A percentile compares a stretch with the other conserved stretches of the same genome.
Conservation (phyloP, 2,329 filamentous ascomycete genomes). For the Fusarium pininemorale region DNA sequence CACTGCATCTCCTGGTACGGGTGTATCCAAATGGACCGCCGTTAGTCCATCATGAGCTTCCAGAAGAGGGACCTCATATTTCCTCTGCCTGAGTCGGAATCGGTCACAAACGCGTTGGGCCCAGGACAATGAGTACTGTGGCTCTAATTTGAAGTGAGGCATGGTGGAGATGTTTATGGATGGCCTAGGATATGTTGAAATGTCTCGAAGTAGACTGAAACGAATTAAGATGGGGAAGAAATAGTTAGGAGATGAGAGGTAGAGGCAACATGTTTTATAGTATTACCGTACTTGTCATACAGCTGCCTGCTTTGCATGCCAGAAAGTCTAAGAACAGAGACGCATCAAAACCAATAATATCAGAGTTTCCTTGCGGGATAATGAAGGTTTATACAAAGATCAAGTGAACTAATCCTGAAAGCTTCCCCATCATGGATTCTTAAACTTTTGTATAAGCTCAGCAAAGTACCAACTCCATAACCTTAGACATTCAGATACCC, state of each 20-base stretch:
- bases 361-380: background rate
- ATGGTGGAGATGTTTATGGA: background rate
- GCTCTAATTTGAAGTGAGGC: background rate
- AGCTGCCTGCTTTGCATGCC: background rate
- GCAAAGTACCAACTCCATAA: background rate
- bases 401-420: too few species aligned
- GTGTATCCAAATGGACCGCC: rapidly evolving
- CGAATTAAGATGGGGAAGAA: too few species aligned
- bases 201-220: rapidly evolving
- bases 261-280: too few species aligned
- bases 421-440: background rate
- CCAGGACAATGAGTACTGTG: background rate
- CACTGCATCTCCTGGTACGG: background rate
- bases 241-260: background rate
- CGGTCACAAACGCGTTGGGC: background rate
- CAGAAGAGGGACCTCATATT: background rate
- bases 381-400: too few species aligned
- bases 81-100: background rate
- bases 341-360: rapidly evolving
- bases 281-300: too few species aligned
- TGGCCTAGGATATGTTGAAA: background rate
- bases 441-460: background rate
- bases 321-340: background rate
- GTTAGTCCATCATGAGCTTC: rapidly evolving
- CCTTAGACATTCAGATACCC: too few species aligned